Evolutionary conservation across 179 eudicot genomes (phyloP).

Genomic region (Spinacia oleracea): DNA sequence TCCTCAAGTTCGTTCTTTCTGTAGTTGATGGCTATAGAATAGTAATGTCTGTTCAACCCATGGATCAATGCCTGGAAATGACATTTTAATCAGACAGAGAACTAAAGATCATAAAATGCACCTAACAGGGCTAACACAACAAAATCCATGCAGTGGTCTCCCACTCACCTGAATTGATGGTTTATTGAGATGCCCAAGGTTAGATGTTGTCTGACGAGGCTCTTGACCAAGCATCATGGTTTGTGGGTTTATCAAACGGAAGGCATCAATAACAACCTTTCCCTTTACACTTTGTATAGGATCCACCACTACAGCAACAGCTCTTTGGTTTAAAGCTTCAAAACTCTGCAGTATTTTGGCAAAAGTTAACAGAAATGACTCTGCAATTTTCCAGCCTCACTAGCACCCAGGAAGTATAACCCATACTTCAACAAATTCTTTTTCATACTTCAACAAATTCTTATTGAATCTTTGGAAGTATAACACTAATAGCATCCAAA

Average conservation of each 20-base stretch:
- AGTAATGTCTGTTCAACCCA: conserved; percentile 90
- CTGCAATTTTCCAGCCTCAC: no score
- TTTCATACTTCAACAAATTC: background rate
- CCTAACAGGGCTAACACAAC: no score
- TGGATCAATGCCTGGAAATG: conserved; percentile 80
- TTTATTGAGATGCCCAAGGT: conserved; percentile 91
- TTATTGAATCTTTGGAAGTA: background rate
- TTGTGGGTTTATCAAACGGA: conserved; percentile 89
- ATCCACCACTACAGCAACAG: conserved; percentile 97
- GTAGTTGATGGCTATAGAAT: conserved; percentile 93
- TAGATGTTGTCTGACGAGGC: conserved; percentile 94
- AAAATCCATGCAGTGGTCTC: background rate
- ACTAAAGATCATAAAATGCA: background rate
- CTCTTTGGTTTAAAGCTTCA: conserved; percentile 89
- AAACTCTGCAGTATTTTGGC: conserved; percentile 60
- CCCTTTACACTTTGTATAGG: conserved; percentile 99
- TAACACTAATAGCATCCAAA: background rate
- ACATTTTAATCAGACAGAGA: conserved; percentile 6
- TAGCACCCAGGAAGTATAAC: background rate
- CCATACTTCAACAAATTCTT: background rate
- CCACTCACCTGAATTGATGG: conserved; percentile 81
- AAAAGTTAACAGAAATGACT: background rate
- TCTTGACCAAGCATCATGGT: conserved; percentile 99
- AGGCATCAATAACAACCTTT: conserved; percentile 95
- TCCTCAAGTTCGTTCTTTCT: conserved; percentile 97